phyloP scores from a whole-genome alignment of 2,329 filamentous ascomycete genomes.

The Aureobasidium sp. region DNA sequence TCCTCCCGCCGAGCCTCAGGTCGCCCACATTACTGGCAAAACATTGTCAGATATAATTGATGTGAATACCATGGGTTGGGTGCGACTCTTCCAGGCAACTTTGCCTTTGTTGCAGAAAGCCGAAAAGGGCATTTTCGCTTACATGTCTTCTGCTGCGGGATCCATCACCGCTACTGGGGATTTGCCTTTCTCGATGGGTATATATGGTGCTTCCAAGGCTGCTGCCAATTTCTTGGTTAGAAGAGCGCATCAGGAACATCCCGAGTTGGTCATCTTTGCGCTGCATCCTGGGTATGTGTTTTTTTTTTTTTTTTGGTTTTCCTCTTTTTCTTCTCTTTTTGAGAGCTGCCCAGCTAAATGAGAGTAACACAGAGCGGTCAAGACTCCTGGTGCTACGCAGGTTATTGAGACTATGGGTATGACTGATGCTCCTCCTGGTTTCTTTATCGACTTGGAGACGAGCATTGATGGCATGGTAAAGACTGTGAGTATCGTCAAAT shows the following conservation, averaged over 20 bases:
- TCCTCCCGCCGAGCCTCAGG: neutral
- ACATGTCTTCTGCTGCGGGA: neutral
- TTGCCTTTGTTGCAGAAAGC: neutral
- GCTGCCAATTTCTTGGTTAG: neutral
- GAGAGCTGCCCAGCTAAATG: neutral
- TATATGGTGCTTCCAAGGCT: slow-evolving; percentile 2
- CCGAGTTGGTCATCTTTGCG: neutral
- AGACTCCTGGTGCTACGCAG: neutral
- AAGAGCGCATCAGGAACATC: neutral
- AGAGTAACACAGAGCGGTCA: neutral
- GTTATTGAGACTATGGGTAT: neutral
- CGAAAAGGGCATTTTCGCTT: neutral
- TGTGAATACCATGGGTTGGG: neutral
- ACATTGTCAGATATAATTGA: neutral
- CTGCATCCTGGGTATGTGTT: slow-evolving; percentile 5
- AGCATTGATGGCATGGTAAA: neutral
- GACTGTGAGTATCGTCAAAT: neutral
- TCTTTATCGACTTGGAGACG: neutral
- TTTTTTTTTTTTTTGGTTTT: neutral
- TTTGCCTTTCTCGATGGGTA: neutral
- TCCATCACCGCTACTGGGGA: neutral
- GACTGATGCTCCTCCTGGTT: neutral
- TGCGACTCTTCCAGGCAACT: neutral
- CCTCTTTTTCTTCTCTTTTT: neutral
- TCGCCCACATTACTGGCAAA: neutral